These are phyloP conservation scores for Moniliophthora roreri DNA, from an alignment of 1,284 basidiomycete species.

Conservation along the genomic window DNA sequence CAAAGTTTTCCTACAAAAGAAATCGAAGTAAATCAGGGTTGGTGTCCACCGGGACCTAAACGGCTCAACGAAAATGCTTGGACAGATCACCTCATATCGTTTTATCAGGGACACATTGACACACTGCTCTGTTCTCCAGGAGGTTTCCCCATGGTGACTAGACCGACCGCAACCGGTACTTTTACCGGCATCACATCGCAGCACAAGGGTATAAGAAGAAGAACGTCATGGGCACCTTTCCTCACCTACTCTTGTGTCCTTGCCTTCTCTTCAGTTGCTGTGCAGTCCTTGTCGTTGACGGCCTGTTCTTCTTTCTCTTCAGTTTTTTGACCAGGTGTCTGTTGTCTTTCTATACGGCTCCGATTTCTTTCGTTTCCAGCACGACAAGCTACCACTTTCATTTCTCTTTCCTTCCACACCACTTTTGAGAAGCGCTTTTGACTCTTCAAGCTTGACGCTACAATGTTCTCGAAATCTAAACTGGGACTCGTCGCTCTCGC, in stretches of 20 bases:
- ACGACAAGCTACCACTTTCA: slow-evolving; percentile 23
- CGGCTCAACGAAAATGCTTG: no score
- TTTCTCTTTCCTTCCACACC: slow-evolving; percentile 11
- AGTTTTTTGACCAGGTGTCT: slow-evolving; percentile 49
- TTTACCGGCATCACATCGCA: slow-evolving; percentile 7
- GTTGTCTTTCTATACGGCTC: slow-evolving; percentile 26
- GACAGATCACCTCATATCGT: no score
- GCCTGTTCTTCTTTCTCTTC: slow-evolving; percentile 36
- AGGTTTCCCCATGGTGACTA: neutral
- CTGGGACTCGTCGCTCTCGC: slow-evolving; percentile 36
- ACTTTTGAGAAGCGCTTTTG: slow-evolving; percentile 12
- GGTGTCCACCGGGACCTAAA: no score
- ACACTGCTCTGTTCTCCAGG: no score
- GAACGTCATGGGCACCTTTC: neutral
- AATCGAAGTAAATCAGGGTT: no score
- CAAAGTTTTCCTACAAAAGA: no score
- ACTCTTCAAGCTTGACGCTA: slow-evolving; percentile 15
- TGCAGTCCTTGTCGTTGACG: slow-evolving; percentile 46
- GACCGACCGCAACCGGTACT: slow-evolving; percentile 5
- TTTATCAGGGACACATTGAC: no score
- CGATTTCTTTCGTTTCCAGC: slow-evolving; percentile 23
- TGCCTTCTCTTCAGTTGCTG: slow-evolving; percentile 27
- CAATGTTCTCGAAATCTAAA: slow-evolving; percentile 47
- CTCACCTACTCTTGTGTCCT: slow-evolving; percentile 24
- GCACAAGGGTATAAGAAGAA: neutral